Base-by-base conservation (phyloP, 2,329 filamentous ascomycete species). In the Sordariomycetes sp. region DNA sequence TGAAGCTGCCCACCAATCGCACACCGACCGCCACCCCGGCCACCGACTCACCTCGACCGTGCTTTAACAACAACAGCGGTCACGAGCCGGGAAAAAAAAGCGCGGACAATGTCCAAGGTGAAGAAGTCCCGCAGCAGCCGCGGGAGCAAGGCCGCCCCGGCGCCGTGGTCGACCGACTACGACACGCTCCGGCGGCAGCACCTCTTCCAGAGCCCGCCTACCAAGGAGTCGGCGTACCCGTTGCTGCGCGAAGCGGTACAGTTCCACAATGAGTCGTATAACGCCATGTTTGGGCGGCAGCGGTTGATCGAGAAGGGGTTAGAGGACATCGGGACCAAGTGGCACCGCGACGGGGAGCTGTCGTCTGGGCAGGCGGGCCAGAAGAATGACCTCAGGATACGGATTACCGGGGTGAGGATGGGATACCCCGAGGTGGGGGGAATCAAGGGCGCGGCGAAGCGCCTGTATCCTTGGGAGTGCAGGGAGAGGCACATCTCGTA, bases 261-360 rank as follows among this genome's bases (percentile, higher is more conserved):
- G 62, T 94, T 94, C 54, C 94, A 99, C 71, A 87, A 97, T 64
- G 86, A 96, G 66, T 94, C 94, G 7, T 99, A 96, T 81, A 96
- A 99, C 75, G 85, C 85, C 56, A 78, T 97, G 53, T 95, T 96
- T 68, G 89, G 88, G 54, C 72, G 70, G 61, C 69, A 68, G 15
- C 70, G 76, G 51, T 68, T 84, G 59, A 66, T 99, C 57, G 81
- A 87, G 54, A 84, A 89, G 62, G 90, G 80, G 13, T 70, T 97
- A 60, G 82, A 81, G 66, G 94, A 99, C 68, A 97, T 99, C 72
- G 94, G 92, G 65, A 87, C 82, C 61, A 95, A 92, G 73, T 82
- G 82, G 4, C 95, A 88, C 66, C 81, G 96, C 54, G 94, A 99
- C 69, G 90, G 90, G 62, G 81, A 89, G 60, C 84, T 85, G 25